Evolutionary conservation across 306 rosid species (phyloP).

Genomic region (Sphenostylis stenocarpa): DNA sequence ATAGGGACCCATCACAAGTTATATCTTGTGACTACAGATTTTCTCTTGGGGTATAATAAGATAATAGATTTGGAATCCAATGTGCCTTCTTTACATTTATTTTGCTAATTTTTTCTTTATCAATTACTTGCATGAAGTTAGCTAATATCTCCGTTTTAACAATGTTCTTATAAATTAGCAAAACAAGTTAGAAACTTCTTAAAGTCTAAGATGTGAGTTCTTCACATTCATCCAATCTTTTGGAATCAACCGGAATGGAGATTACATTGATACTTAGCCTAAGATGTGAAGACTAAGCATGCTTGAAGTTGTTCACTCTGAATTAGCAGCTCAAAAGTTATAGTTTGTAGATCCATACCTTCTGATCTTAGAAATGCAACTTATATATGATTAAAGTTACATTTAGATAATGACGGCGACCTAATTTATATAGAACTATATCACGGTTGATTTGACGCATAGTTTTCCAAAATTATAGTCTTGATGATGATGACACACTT

Average conservation of each 20-base stretch:
- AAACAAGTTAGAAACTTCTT: no score
- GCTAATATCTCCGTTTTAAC: no score
- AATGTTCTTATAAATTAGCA: no score
- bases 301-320: background rate
- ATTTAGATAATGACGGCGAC: background rate
- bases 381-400: background rate
- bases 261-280: background rate
- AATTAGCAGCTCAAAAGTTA: background rate
- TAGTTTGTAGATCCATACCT: background rate
- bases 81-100: slow-evolving; percentile 43
- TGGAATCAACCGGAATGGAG: slow-evolving; percentile 41
- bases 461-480: background rate
- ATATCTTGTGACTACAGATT: slow-evolving; percentile 25
- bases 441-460: background rate
- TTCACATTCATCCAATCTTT: no score
- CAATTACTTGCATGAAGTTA: no score
- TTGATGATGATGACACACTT: background rate
- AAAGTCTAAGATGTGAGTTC: no score
- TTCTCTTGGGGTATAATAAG: background rate
- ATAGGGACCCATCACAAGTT: slow-evolving; percentile 55
- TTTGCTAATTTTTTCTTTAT: no score
- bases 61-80: slow-evolving; percentile 56
- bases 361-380: background rate
- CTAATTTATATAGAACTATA: background rate
- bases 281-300: no score